Base-by-base conservation (phyloP, 768 basidiomycete species). In the Floccularia luteovirens region DNA sequence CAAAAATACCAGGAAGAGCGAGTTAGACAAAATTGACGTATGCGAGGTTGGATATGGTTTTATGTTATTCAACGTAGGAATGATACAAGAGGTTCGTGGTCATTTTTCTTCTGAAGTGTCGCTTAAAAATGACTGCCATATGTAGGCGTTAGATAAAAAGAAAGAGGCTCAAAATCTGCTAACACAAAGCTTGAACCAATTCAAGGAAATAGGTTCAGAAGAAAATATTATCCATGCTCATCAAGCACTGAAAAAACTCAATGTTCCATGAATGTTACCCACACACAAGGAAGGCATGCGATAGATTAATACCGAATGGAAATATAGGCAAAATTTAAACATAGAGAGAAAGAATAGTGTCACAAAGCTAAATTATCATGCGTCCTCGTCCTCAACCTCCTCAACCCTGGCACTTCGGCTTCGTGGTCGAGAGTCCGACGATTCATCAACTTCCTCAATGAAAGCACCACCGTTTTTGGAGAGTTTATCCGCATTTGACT, bases 31-130 rank as follows among this genome's bases (percentile, higher is more conserved):
- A 41, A 48, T 44, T 23, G 56, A 62, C 5, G 57, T 62, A 0
- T 84, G 81, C 45, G 75, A 80, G 38, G 61, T 69, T 28, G 73
- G 72, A 0, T 67, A 75, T 36, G 75, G 74, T 2, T 75, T 73
- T 2, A 64, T 74, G 27, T 53, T 81, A n/a, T 82, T 72, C 47
- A 83, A 84, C 43, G 56, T 80, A 30, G 81, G 72, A 16, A 67
- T 72, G 33, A 47, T 82, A 39, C 63, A 72, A 7, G 73, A 79
- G 60, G 70, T 68, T 30, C n/a, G 58, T 53, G 6, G 21, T 28
- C 22, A 8, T 16, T 25, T 21, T 43, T 5, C 13, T 13, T 7
- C 8, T 24, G 23, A n/a, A 8, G 6, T 10, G 28, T 30, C 19
- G 7, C 37, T 17, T 42, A 24, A 12, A 8, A 19, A 36, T 37